phyloP scores from a whole-genome alignment of 306 rosid genomes.

The Cucurbita ficifolia region DNA sequence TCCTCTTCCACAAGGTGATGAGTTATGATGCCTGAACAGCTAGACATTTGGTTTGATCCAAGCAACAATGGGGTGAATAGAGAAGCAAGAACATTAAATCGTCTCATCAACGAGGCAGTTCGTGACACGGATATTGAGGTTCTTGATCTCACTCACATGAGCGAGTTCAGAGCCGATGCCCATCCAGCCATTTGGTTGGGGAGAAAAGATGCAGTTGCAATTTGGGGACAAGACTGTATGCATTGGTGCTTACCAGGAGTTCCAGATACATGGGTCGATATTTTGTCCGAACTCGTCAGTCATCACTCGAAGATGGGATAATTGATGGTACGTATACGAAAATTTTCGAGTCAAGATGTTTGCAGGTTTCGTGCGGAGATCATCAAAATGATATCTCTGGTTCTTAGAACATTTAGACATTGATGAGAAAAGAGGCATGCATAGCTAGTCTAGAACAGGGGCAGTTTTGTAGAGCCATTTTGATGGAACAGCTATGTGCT shows the following conservation, averaged over 20 bases:
- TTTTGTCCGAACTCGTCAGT: slow-evolving; percentile 37
- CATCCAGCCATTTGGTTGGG: slow-evolving; percentile 92
- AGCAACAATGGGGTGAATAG: slow-evolving; percentile 70
- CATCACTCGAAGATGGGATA: neutral
- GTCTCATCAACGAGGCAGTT: slow-evolving; percentile 38
- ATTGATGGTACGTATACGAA: neutral
- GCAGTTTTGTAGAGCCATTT: neutral
- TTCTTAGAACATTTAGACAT: neutral
- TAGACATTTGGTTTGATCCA: slow-evolving; percentile 76
- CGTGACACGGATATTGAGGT: slow-evolving; percentile 36
- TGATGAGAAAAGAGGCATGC: neutral
- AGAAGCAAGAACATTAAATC: slow-evolving; percentile 61
- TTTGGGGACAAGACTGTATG: slow-evolving; percentile 93
- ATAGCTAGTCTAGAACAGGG: neutral
- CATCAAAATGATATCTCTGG: neutral
- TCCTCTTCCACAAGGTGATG: slow-evolving; percentile 8
- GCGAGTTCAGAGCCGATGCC: slow-evolving; percentile 81
- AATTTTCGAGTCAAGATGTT: neutral
- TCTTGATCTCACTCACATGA: slow-evolving; percentile 56
- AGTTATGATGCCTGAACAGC: slow-evolving; percentile 46
- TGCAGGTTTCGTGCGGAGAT: neutral
- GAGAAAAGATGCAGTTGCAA: slow-evolving; percentile 61
- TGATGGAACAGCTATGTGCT: neutral
- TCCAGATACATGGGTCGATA: slow-evolving; percentile 84
- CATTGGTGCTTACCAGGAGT: slow-evolving; percentile 93